Evolutionary conservation across 108 stramenopile genomes (phyloP), one percentile per base, ranked within the genome.

Genomic region (Skeletonema potamos): DNA sequence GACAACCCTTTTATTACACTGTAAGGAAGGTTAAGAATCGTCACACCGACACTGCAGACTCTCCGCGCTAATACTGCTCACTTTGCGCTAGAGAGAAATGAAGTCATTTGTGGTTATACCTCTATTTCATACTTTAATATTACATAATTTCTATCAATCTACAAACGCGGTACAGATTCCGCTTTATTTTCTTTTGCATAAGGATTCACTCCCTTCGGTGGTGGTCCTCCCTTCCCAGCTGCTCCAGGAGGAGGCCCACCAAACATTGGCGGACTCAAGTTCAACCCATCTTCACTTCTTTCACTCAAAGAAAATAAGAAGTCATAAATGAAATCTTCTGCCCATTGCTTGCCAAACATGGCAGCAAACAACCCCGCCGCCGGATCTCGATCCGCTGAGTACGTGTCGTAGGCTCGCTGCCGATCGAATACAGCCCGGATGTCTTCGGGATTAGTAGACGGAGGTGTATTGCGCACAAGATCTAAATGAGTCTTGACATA

Each of bases 331-430:
- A 92, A 98, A 37, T 86, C 85, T 32, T 94, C 84, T 7, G 95
- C 90, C 95, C 95, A 97, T 27, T 89, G 90, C 56, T 90, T 85
- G 41, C 97, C 97, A 74, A 94, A 98, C 89, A 97, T 96, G 44
- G 92, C 87, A 41, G 89, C 82, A 85, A 98, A 97, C 9, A 98
- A 79, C 13, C 93, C 96, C 11, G 93, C 91, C 13, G 97, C 97
- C 58, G 97, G 97, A 70, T 98, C 97, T 48, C 96, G 82, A 57
- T 93, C 93, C 4, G 96, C 94, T 4, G 88, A 90, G 84, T 96
- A 98, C 22, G 90, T 88, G 75, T 98, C 97, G 77, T 98, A 98
- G 0, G 87, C 97, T 66, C 84, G 68, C 58, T 96, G 96, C 54
- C 92, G 72, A 33, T 82, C 85, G 51, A 92, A 51, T 6, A 96